Evolutionary conservation across 331 rosid species (phyloP).

Genomic region (Ulmus americana): DNA sequence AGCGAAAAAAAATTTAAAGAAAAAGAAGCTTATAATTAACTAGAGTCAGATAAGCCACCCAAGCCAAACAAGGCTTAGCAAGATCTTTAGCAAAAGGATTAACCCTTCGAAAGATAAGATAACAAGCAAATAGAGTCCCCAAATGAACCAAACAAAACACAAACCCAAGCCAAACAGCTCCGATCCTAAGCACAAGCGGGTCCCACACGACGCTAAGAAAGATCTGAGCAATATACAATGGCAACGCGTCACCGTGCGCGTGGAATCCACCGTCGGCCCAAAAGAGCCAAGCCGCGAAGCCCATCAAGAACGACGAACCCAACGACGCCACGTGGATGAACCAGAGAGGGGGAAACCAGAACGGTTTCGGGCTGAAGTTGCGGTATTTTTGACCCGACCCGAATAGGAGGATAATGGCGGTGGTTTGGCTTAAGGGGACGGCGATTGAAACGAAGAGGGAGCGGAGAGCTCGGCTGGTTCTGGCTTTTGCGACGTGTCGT

Average conservation of each 20-base stretch:
- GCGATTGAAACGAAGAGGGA: constrained; percentile 42
- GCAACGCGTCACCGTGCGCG: constrained; percentile 30
- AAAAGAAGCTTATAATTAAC: constrained; percentile 32
- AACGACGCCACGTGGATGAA: constrained; percentile 38
- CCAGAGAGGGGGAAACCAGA: constrained; percentile 64
- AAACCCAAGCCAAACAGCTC: constrained; percentile 31
- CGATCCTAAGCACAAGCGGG: constrained; percentile 48
- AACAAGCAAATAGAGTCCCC: constrained; percentile 39
- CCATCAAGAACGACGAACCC: constrained; percentile 50
- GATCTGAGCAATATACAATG: constrained; percentile 42
- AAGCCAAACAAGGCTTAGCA: constrained; percentile 47
- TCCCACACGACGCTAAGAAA: constrained; percentile 49
- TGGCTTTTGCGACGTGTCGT: constrained; percentile 1
- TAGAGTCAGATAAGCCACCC: constrained; percentile 43
- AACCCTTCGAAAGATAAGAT: constrained; percentile 35
- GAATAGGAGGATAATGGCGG: constrained; percentile 31
- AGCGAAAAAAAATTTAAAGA: neutral
- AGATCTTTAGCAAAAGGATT: constrained; percentile 66
- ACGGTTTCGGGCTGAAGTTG: constrained; percentile 21
- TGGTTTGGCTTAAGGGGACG: constrained; percentile 33
- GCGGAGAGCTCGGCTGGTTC: constrained; percentile 40
- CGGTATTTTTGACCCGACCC: constrained; percentile 41
- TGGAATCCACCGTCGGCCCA: constrained; percentile 81
- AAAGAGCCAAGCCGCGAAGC: constrained; percentile 62
- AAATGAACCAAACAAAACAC: constrained; percentile 30